phyloP scores from a whole-genome alignment of 768 basidiomycete species.

The Grammothele lineata region DNA sequence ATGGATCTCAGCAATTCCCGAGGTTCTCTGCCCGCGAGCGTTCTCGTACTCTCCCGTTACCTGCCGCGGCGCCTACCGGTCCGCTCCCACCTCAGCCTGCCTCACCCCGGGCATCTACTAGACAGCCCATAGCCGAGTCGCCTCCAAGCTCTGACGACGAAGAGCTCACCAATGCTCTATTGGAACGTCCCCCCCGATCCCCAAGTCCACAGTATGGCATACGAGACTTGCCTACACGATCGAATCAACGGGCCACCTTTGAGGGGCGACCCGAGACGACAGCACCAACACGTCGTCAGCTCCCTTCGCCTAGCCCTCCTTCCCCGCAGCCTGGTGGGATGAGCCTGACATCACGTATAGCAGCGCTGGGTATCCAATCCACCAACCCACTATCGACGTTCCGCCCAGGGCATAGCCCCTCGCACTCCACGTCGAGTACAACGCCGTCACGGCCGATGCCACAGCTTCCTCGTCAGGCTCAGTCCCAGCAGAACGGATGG shows the following conservation, averaged over 20 bases:
- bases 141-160: slow-evolving; percentile 16
- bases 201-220: slow-evolving; percentile 37
- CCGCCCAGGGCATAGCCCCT: slow-evolving; percentile 2
- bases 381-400: slow-evolving; percentile 4
- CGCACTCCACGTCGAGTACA: slow-evolving; percentile 4
- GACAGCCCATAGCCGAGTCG: background rate
- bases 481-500: slow-evolving; percentile 19
- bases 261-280: slow-evolving; percentile 5
- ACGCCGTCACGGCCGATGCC: slow-evolving; percentile 8
- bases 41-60: slow-evolving; percentile 10
- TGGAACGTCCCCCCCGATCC: slow-evolving; percentile 8
- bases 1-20: slow-evolving; percentile 1
- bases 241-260: slow-evolving; percentile 7
- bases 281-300: slow-evolving; percentile 10
- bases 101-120: background rate
- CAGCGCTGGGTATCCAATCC: slow-evolving; percentile 21
- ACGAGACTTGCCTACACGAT: slow-evolving; percentile 37
- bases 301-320: slow-evolving; percentile 6
- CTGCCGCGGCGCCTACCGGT: slow-evolving; percentile 10
- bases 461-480: slow-evolving; percentile 11
- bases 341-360: slow-evolving; percentile 32
- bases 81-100: slow-evolving; percentile 8
- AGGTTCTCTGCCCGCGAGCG: slow-evolving; percentile 7
- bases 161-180: slow-evolving; percentile 14
- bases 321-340: slow-evolving; percentile 3